Conservation (phyloP, 345 rosid genomes). For the Brassica rapa region DNA sequence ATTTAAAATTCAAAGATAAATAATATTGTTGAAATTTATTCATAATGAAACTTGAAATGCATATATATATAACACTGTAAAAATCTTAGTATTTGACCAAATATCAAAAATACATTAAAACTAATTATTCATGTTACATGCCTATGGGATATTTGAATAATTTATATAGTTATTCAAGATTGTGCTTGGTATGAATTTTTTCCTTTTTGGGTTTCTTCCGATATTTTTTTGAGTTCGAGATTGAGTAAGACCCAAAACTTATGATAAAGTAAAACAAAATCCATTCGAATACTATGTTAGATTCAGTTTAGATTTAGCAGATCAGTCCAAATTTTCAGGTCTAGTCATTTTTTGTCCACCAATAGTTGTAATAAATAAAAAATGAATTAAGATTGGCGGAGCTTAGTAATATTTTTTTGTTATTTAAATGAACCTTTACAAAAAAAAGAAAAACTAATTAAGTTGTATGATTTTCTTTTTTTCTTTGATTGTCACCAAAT, state of each 20-base stretch:
- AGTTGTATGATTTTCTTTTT: background rate
- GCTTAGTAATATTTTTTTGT: background rate
- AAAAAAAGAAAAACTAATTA: background rate
- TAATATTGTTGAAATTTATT: background rate
- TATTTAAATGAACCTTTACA: background rate
- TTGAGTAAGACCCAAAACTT: background rate
- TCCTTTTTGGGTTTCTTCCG: background rate
- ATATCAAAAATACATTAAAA: background rate
- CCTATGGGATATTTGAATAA: background rate
- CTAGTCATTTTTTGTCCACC: background rate
- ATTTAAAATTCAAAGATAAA: background rate
- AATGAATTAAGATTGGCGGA: background rate
- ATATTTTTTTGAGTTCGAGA: background rate
- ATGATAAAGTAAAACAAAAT: background rate
- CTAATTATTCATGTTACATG: background rate
- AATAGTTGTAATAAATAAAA: background rate
- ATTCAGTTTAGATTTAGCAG: background rate
- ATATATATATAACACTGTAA: background rate
- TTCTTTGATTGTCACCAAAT: background rate
- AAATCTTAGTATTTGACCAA: background rate
- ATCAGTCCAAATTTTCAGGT: background rate
- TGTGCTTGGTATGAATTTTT: background rate
- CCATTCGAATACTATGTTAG: background rate
- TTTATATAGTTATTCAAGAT: too few species aligned
- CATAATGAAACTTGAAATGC: background rate